These are phyloP conservation scores for Neopestalotiopsis rosae DNA, from an alignment of 2,329 filamentous ascomycete species.

Conservation along the genomic window DNA sequence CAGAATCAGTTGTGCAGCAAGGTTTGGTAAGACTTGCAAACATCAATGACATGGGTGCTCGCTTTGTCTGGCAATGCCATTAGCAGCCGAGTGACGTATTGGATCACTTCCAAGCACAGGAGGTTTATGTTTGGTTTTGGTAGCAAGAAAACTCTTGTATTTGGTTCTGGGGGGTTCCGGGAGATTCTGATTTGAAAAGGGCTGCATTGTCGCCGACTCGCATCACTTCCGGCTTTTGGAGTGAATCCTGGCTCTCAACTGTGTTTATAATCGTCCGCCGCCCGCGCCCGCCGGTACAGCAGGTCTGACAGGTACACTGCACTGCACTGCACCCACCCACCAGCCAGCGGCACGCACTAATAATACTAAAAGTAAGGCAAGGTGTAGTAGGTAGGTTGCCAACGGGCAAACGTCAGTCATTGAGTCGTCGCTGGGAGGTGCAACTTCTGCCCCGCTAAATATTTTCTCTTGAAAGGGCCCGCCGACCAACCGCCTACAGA, in stretches of 20 bases:
- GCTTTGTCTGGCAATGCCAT: too few relatives aligned
- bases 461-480: constrained; percentile 27
- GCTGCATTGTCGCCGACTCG: neutral
- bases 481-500: constrained; percentile 26
- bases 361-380: neutral
- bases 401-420: neutral
- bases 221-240: neutral
- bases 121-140: too few relatives aligned
- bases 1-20: too few relatives aligned
- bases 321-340: too few relatives aligned
- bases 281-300: neutral
- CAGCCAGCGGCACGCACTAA: neutral
- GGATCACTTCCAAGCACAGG: too few relatives aligned
- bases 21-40: too few relatives aligned
- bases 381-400: neutral
- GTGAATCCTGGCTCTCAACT: neutral
- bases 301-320: neutral
- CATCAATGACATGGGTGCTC: too few relatives aligned
- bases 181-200: neutral
- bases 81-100: too few relatives aligned
- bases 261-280: neutral
- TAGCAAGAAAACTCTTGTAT: too few relatives aligned
- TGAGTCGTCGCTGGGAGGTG: neutral
- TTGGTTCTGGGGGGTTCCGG: too few relatives aligned
- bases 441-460: constrained; percentile 32